phyloP scores from a whole-genome alignment of 257 asterid species.

The Plantago elongata region DNA sequence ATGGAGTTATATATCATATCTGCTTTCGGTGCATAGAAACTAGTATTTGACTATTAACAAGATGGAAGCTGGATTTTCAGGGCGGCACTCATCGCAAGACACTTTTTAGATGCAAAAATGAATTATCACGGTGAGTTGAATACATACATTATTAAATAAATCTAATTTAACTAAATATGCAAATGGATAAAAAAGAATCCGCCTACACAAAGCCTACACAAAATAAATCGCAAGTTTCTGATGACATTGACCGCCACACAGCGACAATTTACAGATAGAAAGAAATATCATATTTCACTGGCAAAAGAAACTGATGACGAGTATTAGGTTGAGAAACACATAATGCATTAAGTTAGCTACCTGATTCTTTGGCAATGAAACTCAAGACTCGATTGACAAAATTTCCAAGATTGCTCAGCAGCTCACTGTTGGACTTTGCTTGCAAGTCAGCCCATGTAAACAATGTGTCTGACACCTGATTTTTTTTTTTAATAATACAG shows the following conservation, averaged over 20 bases:
- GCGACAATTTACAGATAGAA: constrained; percentile 5
- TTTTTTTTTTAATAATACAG: constrained; percentile 7
- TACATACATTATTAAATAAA: too few species aligned
- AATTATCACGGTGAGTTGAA: too few species aligned
- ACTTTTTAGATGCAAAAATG: too few species aligned
- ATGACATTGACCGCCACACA: not conserved
- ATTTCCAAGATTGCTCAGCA: constrained; percentile 86
- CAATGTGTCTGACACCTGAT: constrained; percentile 84
- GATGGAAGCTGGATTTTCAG: too few species aligned
- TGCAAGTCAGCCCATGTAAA: constrained; percentile 96
- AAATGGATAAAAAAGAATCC: not conserved
- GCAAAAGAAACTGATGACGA: constrained; percentile 4
- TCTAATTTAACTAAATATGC: too few species aligned
- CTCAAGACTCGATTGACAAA: constrained; percentile 89
- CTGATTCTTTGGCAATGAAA: constrained; percentile 89
- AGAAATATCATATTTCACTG: not conserved
- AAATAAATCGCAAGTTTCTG: not conserved
- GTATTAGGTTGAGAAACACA: constrained; percentile 6
- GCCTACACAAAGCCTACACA: not conserved
- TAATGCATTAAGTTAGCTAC: constrained; percentile 27
- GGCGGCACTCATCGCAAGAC: too few species aligned
- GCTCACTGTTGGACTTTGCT: constrained; percentile 80
- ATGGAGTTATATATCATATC: too few species aligned
- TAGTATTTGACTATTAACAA: too few species aligned
- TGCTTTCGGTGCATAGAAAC: too few species aligned